Evolutionary conservation across 805 yeast genomes (phyloP), one percentile per base, ranked within the genome.

Genomic region (Candida ulmi): DNA sequence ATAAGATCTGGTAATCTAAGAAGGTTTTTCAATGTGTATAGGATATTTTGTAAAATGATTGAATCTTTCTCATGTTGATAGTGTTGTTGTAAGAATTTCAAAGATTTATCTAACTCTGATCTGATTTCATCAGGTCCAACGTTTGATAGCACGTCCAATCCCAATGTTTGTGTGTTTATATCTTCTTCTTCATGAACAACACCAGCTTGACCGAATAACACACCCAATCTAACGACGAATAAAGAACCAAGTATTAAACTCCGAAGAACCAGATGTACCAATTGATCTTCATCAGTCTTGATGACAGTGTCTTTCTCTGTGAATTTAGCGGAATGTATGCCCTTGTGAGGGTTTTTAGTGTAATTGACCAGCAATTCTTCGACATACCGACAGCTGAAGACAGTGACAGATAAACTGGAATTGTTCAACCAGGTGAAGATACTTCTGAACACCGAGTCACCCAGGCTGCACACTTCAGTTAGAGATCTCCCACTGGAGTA

Each of bases 101-200:
- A 53, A 1, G 73, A 52, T 8, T 42, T 43, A 4, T 63, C 57
- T 7, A 78, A 35, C 11, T 56, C 57, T 0, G 33, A 26, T 6
- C 51, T 3, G 3, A 65, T 40, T n/a, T 43, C 49, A 11, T 43
- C 44, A 3, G 56, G 40, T 3, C 37, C 43, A 15, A 58, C 45
- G 13, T 51, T 37, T 47, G 62, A 50, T 2, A 65, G 63, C 29
- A 70, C 61, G 44, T 71, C 66, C 51, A 69, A 67, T 29, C 77
- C 79, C 79, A 81, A 76, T 12, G 69, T 68, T 48, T 81, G 75
- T 2, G 83, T 74, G 40, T 79, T 78, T 25, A 84, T 61, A 59
- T 85, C 95, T 54, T 84, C 93, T 51, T 82, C 93, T 52, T 83
- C 88, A 46, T 74, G 76, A 11, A 83, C 63, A 8, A 78, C 81